Percentiles rank a stretch among this genome's conserved stretches.
These are phyloP conservation scores for Aspergillus cristatus DNA, from an alignment of 495 filamentous ascomycete species.

Conservation along the genomic window DNA sequence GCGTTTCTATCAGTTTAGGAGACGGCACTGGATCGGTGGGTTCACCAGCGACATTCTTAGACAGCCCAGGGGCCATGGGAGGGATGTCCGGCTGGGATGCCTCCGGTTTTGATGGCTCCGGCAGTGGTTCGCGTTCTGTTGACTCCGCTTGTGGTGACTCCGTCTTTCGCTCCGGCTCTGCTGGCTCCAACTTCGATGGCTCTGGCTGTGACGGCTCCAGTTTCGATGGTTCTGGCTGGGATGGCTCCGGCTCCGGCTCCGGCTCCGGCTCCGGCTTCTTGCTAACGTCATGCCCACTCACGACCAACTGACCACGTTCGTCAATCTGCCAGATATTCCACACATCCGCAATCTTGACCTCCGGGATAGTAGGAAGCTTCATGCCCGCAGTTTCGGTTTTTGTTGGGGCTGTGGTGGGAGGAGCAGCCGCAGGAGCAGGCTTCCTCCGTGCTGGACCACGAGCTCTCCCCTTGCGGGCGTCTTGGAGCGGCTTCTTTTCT, in stretches of 20 bases:
- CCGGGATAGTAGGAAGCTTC: constrained; percentile 29
- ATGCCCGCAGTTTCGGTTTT: constrained; percentile 12
- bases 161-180: no score
- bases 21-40: constrained; percentile 25
- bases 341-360: constrained; percentile 37
- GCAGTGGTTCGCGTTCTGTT: constrained; percentile 19
- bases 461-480: constrained; percentile 84
- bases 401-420: not conserved
- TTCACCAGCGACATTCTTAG: constrained; percentile 50
- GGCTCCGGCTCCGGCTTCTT: constrained; percentile 14
- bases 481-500: constrained; percentile 69
- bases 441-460: constrained; percentile 78
- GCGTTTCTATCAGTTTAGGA: no score
- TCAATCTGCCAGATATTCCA: constrained; percentile 44
- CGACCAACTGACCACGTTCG: constrained; percentile 36
- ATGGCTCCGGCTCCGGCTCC: constrained; percentile 5
- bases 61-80: constrained; percentile 29
- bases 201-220: no score
- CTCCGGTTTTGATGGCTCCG: constrained; percentile 4
- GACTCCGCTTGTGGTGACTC: constrained; percentile 8
- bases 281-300: constrained; percentile 26
- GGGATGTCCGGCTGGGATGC: not conserved
- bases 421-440: constrained; percentile 30
- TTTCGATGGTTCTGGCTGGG: constrained; percentile 8
- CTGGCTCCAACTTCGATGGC: constrained; percentile 11